phyloP scores from a whole-genome alignment of 768 basidiomycete species.

The Gloeopeniophorella convolvens region DNA sequence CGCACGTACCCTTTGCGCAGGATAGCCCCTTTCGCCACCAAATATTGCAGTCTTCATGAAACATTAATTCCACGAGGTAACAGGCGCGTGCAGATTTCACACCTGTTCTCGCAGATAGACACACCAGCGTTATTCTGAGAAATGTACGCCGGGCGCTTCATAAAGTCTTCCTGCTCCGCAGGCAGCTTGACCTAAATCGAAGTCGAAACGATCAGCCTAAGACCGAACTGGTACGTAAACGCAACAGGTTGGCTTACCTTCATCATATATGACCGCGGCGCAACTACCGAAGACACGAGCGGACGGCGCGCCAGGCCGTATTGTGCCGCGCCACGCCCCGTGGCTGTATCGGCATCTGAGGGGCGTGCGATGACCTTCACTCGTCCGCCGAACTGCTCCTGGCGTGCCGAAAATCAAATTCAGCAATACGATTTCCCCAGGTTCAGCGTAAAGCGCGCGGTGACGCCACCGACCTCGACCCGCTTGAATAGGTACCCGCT shows the following conservation, averaged over 20 bases:
- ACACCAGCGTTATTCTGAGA: conserved; percentile 68
- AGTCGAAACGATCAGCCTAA: background rate
- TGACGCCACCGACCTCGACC: conserved; percentile 51
- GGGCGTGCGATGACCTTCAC: conserved; percentile 78
- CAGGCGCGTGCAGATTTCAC: conserved; percentile 10
- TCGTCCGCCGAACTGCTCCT: conserved; percentile 61
- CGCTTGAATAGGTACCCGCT: conserved; percentile 79
- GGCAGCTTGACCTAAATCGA: conserved; percentile 79
- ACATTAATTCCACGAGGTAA: background rate
- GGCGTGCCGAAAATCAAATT: conserved; percentile 3
- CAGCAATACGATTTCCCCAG: conserved; percentile 5
- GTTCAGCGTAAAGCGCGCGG: conserved; percentile 2
- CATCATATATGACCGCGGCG: conserved; percentile 81
- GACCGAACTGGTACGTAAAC: background rate
- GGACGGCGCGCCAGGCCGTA: conserved; percentile 74
- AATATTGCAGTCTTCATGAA: conserved; percentile 65
- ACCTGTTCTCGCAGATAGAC: conserved; percentile 82
- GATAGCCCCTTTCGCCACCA: conserved; percentile 83
- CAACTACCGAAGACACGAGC: conserved; percentile 77
- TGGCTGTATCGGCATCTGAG: conserved; percentile 83
- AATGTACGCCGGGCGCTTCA: conserved; percentile 83
- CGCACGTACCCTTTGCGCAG: conserved; percentile 71
- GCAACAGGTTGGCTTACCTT: conserved; percentile 42
- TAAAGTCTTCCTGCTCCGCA: conserved; percentile 77
- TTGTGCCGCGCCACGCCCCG: conserved; percentile 79